Percentiles rank a stretch among this genome's conserved stretches.
These are phyloP conservation scores for Candida michaelii DNA, from an alignment of 805 yeast species.

Conservation along the genomic window DNA sequence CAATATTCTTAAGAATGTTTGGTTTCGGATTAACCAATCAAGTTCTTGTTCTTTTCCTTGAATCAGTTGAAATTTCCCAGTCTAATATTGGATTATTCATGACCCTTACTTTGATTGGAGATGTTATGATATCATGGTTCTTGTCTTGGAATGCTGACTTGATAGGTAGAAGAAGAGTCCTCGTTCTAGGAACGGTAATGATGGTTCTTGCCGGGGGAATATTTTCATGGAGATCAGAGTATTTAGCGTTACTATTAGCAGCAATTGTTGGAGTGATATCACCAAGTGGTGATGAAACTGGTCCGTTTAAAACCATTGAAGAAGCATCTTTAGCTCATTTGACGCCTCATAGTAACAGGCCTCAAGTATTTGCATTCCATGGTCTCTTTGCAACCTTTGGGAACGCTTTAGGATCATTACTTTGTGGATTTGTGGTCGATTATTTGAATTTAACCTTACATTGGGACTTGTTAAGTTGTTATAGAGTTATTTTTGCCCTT, in stretches of 20 bases:
- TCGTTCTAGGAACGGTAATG: slow-evolving; percentile 61
- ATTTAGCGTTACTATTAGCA: slow-evolving; percentile 56
- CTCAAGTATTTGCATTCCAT: slow-evolving; percentile 75
- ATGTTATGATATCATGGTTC: slow-evolving; percentile 65
- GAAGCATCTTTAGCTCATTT: slow-evolving; percentile 81
- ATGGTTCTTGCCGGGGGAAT: slow-evolving; percentile 68
- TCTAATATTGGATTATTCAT: slow-evolving; percentile 71
- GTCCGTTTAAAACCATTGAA: slow-evolving; percentile 85
- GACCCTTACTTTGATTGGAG: slow-evolving; percentile 80
- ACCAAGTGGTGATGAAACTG: slow-evolving; percentile 87
- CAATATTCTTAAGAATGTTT: slow-evolving; percentile 67
- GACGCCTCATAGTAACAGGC: slow-evolving; percentile 61
- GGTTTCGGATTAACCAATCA: slow-evolving; percentile 82
- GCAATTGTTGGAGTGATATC: slow-evolving; percentile 85
- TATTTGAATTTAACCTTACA: slow-evolving; percentile 30
- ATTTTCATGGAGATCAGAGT: slow-evolving; percentile 59
- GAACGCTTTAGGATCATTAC: slow-evolving; percentile 67
- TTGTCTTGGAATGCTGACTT: slow-evolving; percentile 77
- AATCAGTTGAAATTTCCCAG: slow-evolving; percentile 54
- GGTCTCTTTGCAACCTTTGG: slow-evolving; percentile 70
- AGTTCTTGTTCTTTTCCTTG: slow-evolving; percentile 67
- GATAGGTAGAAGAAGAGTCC: slow-evolving; percentile 65
- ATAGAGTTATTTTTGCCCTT: slow-evolving; percentile 54
- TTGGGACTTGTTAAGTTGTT: slow-evolving; percentile 43
- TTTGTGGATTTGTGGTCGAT: slow-evolving; percentile 61